Base-by-base conservation (phyloP, 495 filamentous ascomycete species). In the Talaromyces liani region DNA sequence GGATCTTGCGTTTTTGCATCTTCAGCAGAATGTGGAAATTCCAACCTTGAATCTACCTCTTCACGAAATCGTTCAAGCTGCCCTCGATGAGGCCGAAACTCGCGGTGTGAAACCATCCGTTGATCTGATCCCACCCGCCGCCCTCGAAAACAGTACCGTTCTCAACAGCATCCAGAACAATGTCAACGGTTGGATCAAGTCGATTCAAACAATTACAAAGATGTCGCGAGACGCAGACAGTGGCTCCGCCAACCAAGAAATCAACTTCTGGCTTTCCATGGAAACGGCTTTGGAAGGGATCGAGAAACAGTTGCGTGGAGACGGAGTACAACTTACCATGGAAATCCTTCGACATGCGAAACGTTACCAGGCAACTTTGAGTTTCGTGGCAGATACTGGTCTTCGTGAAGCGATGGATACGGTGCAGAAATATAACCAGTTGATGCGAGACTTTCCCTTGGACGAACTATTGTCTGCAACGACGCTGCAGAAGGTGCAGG, bases 261-360 rank as follows among this genome's bases (percentile, higher is more conserved):
- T 98, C 69, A 97, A 97, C 70, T 99, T 97, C 68, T 99, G 94
- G 94, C 75, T 98, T 47, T 91, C 91, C 1, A 95, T 98, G 88
- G 94, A 99, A 71, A 88, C 86, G 49, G 89, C 91, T 2, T 73
- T 99, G 53, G 93, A 97, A 67, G 87, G 87, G 12, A 95, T 99
- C 64, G 93, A 97, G 72, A 83, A 81, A 33, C 93, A 98, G 71
- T 79, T 97, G 41, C 81, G 87, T 58, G 90, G 92, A 65, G 91
- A 96, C 56, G 94, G 94, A 25, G 93, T 99, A 24, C 84, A 82
- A 70, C 80, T 99, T 67, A 98, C 95, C 0, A 84, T 99, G 76
- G 93, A 98, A 66, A 90, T 98, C 58, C 80, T 99, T 63, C 90
- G 91, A 65, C 87, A 96, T 73, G 95, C 93, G 34, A 99, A 99